Evolutionary conservation across 495 filamentous ascomycete species (phyloP).

Genomic region (Lophium mytilinum): DNA sequence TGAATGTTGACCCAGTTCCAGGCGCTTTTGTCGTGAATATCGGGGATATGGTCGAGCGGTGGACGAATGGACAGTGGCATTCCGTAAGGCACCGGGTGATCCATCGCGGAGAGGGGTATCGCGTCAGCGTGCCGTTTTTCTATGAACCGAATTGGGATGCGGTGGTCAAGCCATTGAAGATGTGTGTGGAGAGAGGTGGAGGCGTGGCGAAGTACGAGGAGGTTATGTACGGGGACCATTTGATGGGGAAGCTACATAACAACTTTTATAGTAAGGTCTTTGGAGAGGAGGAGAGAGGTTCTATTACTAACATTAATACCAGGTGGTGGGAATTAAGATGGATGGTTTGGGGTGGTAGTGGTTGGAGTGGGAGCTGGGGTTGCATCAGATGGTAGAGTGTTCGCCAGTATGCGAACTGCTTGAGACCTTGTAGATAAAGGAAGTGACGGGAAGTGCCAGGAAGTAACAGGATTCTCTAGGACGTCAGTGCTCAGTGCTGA

Average conservation of each 20-base stretch:
- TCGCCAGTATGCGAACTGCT: no score
- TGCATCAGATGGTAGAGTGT: no score
- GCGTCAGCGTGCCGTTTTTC: constrained; percentile 40
- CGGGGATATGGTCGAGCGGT: constrained; percentile 39
- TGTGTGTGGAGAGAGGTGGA: constrained; percentile 17
- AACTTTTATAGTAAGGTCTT: constrained; percentile 24
- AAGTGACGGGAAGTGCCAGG: no score
- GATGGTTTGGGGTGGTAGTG: no score
- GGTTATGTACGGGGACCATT: constrained; percentile 22
- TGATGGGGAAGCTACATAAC: constrained; percentile 18
- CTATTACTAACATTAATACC: no score
- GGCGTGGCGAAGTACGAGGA: constrained; percentile 8
- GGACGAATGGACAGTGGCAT: constrained; percentile 38
- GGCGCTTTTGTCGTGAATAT: constrained; percentile 39
- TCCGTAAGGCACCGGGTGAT: constrained; percentile 35
- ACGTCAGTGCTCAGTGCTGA: no score
- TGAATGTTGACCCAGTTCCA: constrained; percentile 32
- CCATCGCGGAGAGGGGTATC: constrained; percentile 30
- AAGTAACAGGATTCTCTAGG: no score
- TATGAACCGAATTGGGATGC: constrained; percentile 37
- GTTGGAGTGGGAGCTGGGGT: no score
- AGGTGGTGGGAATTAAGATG: no score
- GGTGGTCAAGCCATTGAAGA: constrained; percentile 22
- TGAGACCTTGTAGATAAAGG: no score
- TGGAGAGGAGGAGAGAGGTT: not conserved